Evolutionary conservation across 345 rosid species (phyloP), one percentile per base, ranked within the genome.

Genomic region (Firmiana major): DNA sequence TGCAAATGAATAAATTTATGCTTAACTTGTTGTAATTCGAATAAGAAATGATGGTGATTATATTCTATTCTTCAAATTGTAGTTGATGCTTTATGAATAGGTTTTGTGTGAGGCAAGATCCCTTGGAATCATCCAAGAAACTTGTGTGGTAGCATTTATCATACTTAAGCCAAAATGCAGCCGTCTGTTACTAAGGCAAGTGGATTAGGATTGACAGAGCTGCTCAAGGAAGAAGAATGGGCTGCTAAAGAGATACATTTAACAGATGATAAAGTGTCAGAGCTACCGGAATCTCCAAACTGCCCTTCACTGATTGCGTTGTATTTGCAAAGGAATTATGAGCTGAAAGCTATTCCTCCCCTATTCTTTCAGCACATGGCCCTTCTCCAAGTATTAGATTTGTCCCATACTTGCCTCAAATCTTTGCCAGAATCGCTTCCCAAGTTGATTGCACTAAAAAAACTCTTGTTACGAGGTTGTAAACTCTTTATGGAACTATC

Each of bases 391-490:
- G 75, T 78, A 7, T 60, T 84, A 7, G 59, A 81, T 75, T 51
- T 81, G 59, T 81, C 81, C 24, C 6, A 71, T 63, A 84, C 86
- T 73, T 46, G 65, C 31, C 78, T 81, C 31, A 85, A 78, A 67
- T 64, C 78, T 36, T 80, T 85, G 76, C 83, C 85, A 16, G 62
- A 75, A 3, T 78, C 83, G 43, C 74, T 75, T 28, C 73, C 66
- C 42, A 55, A 16, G 69, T 66, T 82, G 73, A 36, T 54, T 48
- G 38, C 31, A 26, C 81, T 85, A 3, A 80, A 60, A 66, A 80
- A 54, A 7, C 71, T 85, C 42, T 66, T 58, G 38, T 16, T 75
- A 19, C 80, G 21, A 0, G 1, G 65, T 15, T 84, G 87, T 43
- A 45, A 63, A 5, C 73, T 77, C 21, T 42, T 84, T 19, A 76